Evolutionary conservation across 495 filamentous ascomycete genomes (phyloP).

Genomic region (Cryomyces minteri): DNA sequence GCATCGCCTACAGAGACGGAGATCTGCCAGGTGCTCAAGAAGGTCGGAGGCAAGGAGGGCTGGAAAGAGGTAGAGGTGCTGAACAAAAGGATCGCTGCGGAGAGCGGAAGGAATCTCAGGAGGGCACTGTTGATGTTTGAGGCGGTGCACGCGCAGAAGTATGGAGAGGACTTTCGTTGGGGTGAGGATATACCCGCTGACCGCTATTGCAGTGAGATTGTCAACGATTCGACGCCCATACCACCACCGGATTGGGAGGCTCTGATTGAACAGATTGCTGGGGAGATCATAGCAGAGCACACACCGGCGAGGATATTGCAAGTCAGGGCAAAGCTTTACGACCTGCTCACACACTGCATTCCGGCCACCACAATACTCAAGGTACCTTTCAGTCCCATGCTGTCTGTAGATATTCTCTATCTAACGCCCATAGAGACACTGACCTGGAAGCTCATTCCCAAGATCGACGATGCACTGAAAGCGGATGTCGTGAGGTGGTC

Average conservation of each 20-base stretch:
- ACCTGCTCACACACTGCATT: slow-evolving; percentile 91
- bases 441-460: slow-evolving; percentile 76
- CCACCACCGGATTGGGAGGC: slow-evolving; percentile 95
- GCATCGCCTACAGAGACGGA: slow-evolving; percentile 73
- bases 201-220: slow-evolving; percentile 49
- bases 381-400: slow-evolving; percentile 20
- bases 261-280: slow-evolving; percentile 67
- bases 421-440: slow-evolving; percentile 32
- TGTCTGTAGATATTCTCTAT: background rate
- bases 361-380: slow-evolving; percentile 83
- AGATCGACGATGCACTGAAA: slow-evolving; percentile 76
- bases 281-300: slow-evolving; percentile 82
- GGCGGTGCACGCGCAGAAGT: slow-evolving; percentile 94
- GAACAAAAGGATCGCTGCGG: slow-evolving; percentile 70
- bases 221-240: slow-evolving; percentile 71
- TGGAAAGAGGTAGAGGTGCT: slow-evolving; percentile 52
- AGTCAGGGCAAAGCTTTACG: slow-evolving; percentile 84
- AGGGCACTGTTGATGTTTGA: slow-evolving; percentile 89
- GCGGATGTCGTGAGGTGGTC: slow-evolving; percentile 88
- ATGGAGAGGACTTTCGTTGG: slow-evolving; percentile 11
- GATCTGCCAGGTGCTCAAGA: slow-evolving; percentile 58
- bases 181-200: background rate
- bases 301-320: slow-evolving; percentile 69
- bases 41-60: slow-evolving; percentile 57
- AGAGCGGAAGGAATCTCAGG: slow-evolving; percentile 81